phyloP scores from a whole-genome alignment of 164 flowering plant genomes.

The Vitis labrusca region DNA sequence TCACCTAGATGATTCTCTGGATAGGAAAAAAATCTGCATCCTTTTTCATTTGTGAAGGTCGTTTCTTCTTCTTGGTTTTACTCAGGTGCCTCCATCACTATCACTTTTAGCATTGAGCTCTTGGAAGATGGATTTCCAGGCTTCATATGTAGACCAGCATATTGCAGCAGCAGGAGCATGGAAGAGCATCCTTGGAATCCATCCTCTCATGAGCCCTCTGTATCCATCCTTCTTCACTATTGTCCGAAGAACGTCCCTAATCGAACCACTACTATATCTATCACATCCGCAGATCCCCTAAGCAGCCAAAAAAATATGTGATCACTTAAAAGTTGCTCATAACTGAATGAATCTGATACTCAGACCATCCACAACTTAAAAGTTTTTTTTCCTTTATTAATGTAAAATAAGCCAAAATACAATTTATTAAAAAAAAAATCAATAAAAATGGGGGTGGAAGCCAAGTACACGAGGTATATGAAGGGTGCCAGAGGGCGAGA shows the following conservation, averaged over 20 bases:
- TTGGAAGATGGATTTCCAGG: constrained; percentile 70
- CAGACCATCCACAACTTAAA: no score
- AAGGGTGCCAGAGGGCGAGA: no score
- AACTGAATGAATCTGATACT: no score
- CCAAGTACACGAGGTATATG: no score
- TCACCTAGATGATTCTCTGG: not conserved
- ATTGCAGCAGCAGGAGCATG: constrained; percentile 99
- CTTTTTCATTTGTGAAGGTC: not conserved
- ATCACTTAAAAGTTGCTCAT: no score
- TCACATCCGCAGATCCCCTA: constrained; percentile 96
- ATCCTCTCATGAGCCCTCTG: constrained; percentile 78
- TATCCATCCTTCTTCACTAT: constrained; percentile 78
- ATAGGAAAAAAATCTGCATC: not conserved
- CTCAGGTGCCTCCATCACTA: constrained; percentile 18
- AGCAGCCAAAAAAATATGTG: not conserved
- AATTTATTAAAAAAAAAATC: no score
- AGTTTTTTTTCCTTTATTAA: no score
- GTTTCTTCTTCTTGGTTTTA: not conserved
- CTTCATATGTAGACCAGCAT: constrained; percentile 92
- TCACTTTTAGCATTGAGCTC: constrained; percentile 33
- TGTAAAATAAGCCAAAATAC: no score
- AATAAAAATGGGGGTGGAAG: no score
- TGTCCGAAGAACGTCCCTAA: constrained; percentile 49
- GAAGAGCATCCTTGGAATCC: constrained; percentile 93
- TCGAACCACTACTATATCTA: constrained; percentile 63